Percentiles rank a stretch among this genome's conserved stretches.
phyloP scores from a whole-genome alignment of 371 early-diverging fungal species.

The Mortierella sp. region DNA sequence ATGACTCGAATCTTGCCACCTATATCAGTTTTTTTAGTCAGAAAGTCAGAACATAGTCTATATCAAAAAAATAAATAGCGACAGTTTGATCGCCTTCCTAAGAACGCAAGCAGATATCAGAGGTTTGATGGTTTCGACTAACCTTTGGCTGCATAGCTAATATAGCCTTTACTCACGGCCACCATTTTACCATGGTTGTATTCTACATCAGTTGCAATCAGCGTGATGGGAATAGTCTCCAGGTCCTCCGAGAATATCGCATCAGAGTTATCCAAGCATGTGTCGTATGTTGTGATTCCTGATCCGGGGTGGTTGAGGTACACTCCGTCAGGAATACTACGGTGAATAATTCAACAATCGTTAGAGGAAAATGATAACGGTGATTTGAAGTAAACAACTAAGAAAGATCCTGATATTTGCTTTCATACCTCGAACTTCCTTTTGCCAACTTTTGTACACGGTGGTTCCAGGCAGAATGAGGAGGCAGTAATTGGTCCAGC shows the following conservation, averaged over 20 bases:
- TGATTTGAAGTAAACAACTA: not conserved
- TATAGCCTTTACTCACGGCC: constrained; percentile 58
- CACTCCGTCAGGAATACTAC: constrained; percentile 58
- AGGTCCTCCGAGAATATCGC: constrained; percentile 57
- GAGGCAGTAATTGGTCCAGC: constrained; percentile 49
- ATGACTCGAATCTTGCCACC: constrained; percentile 62
- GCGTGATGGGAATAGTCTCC: constrained; percentile 58
- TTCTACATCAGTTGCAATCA: constrained; percentile 57
- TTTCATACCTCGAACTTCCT: constrained; percentile 50
- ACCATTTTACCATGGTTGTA: constrained; percentile 57
- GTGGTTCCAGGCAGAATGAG: constrained; percentile 56
- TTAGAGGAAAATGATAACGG: not conserved
- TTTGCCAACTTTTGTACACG: constrained; percentile 55
- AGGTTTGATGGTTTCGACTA: not conserved
- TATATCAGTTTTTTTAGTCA: constrained; percentile 8
- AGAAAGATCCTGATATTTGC: not conserved
- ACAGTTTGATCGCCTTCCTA: too few species aligned
- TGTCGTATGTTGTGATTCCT: constrained; percentile 40
- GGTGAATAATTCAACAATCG: not conserved
- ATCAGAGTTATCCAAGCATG: constrained; percentile 46
- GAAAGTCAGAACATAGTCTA: too few species aligned
- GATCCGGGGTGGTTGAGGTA: constrained; percentile 38
- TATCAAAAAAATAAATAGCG: too few species aligned
- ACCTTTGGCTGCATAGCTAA: constrained; percentile 62
- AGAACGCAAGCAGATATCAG: too few species aligned